Percentiles rank a stretch among this genome's conserved stretches.
Conservation (phyloP, 2,329 filamentous ascomycete genomes). For the Alternaria gaisen region DNA sequence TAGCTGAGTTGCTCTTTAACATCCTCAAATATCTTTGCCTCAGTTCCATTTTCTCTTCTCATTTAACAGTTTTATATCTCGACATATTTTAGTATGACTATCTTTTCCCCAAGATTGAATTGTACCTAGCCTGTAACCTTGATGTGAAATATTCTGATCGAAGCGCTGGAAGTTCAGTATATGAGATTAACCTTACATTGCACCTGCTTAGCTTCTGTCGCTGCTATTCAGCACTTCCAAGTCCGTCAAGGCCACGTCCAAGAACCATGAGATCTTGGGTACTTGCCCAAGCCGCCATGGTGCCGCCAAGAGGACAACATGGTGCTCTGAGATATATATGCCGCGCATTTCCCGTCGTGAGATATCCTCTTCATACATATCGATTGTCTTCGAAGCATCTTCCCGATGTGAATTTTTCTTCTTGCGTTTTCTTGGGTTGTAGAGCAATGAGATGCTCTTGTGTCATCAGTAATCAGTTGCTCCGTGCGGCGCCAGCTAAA, state of each 20-base stretch:
- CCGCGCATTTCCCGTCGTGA: background rate
- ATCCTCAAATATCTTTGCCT: too few relatives aligned
- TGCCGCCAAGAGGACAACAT: constrained; percentile 6
- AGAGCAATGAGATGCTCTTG: background rate
- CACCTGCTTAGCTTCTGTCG: too few relatives aligned
- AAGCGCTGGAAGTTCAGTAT: background rate
- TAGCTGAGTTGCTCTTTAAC: background rate
- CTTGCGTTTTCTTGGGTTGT: background rate
- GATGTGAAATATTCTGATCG: background rate
- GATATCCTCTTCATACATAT: background rate
- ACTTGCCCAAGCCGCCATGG: background rate
- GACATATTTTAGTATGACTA: too few relatives aligned
- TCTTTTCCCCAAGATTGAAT: too few relatives aligned
- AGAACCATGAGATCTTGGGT: background rate
- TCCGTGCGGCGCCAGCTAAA: background rate
- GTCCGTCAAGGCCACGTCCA: background rate
- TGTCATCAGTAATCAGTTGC: background rate
- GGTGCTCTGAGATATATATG: constrained; percentile 6
- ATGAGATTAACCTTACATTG: too few relatives aligned
- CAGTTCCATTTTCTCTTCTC: too few relatives aligned
- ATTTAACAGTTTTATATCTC: rapidly evolving
- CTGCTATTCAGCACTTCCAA: background rate
- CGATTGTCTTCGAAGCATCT: background rate
- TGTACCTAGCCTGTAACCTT: background rate
- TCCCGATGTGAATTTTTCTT: background rate